Evolutionary conservation across 1,139 yeast species (phyloP).

Genomic region (Oligophagozyma castellii): DNA sequence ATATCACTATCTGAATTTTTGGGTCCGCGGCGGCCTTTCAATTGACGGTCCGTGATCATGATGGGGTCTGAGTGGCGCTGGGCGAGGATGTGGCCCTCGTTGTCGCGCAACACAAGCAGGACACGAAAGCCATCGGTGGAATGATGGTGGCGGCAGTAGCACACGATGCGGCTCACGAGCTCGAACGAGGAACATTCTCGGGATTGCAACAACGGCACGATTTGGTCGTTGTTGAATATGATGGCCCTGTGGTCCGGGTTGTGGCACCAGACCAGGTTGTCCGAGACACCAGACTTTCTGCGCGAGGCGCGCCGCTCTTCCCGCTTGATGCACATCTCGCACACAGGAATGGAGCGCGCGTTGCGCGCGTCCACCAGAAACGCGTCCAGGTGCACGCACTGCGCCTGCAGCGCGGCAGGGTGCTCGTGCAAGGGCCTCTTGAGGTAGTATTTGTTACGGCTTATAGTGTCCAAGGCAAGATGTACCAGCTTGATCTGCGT

Average conservation of each 20-base stretch:
- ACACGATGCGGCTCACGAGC: slow-evolving; percentile 74
- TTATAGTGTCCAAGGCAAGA: slow-evolving; percentile 74
- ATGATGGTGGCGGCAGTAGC: slow-evolving; percentile 91
- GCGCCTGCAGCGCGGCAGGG: slow-evolving; percentile 36
- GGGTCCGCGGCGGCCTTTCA: no score
- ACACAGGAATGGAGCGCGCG: slow-evolving; percentile 52
- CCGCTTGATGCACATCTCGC: slow-evolving; percentile 77
- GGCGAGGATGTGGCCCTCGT: slow-evolving; percentile 50
- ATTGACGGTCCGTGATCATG: slow-evolving; percentile 85
- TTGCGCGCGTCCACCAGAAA: slow-evolving; percentile 40
- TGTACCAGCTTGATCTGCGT: slow-evolving; percentile 33
- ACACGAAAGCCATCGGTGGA: slow-evolving; percentile 69
- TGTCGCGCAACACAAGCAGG: slow-evolving; percentile 54
- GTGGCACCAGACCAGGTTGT: slow-evolving; percentile 68
- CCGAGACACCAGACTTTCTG: slow-evolving; percentile 57
- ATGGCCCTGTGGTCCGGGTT: slow-evolving; percentile 65
- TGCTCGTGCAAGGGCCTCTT: slow-evolving; percentile 30
- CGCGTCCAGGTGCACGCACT: slow-evolving; percentile 50
- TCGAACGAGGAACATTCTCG: slow-evolving; percentile 30
- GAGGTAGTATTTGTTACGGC: slow-evolving; percentile 70
- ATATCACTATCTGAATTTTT: no score
- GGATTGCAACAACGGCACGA: slow-evolving; percentile 28
- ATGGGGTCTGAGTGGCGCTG: slow-evolving; percentile 60
- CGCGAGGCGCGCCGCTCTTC: slow-evolving; percentile 90
- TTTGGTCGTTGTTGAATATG: slow-evolving; percentile 81